Percentiles rank a stretch among this genome's conserved stretches.
Evolutionary conservation across 768 basidiomycete genomes (phyloP).

Genomic region (Russula griseocarnosa): DNA sequence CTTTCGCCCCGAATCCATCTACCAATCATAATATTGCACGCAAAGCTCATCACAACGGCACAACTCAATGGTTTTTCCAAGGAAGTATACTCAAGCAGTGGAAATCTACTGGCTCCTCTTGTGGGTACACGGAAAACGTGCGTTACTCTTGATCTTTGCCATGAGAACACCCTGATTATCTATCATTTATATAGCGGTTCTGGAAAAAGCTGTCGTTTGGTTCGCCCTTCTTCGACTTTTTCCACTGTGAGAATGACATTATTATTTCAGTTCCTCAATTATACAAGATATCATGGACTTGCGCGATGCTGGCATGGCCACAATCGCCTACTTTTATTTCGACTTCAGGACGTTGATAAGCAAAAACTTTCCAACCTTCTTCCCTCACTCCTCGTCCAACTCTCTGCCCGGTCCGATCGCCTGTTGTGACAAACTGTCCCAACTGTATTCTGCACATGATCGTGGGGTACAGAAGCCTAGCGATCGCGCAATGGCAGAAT

Average conservation of each 20-base stretch:
- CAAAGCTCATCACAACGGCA: neutral
- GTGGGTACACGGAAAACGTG: slow-evolving; percentile 11
- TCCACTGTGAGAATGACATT: neutral
- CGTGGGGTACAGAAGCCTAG: neutral
- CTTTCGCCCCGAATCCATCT: slow-evolving; percentile 36
- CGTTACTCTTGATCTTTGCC: neutral
- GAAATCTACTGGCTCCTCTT: neutral
- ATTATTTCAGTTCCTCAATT: neutral
- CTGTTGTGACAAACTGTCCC: neutral
- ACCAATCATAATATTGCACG: neutral
- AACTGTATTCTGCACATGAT: neutral
- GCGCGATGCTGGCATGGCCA: neutral
- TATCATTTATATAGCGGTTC: neutral
- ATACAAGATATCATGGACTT: neutral
- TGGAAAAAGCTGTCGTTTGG: slow-evolving; percentile 9
- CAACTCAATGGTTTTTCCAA: neutral
- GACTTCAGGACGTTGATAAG: slow-evolving; percentile 11
- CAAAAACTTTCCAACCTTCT: neutral
- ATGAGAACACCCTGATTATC: neutral
- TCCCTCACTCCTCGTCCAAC: neutral
- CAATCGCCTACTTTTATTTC: slow-evolving; percentile 7
- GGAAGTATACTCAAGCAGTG: neutral
- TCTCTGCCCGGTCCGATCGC: neutral
- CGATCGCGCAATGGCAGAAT: neutral
- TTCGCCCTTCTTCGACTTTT: neutral